Percentiles rank a stretch among this genome's conserved stretches.
These are phyloP conservation scores for Plasmodium blacklocki DNA, from an alignment of 169 alveolate genomes.

Conservation along the genomic window DNA sequence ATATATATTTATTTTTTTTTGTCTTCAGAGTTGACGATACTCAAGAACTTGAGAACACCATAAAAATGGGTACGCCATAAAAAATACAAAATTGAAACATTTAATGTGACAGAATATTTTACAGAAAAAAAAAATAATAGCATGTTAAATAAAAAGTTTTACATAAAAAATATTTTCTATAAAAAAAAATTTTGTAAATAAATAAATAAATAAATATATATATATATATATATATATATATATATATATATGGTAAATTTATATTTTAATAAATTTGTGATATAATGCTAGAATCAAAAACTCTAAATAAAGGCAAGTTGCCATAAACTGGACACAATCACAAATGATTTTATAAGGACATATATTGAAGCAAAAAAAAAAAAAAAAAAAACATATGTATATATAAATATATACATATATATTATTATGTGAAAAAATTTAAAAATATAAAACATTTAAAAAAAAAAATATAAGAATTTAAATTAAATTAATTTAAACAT, in stretches of 20 bases:
- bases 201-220: not conserved
- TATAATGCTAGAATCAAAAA: conserved; percentile 50
- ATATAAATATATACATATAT: too few species aligned
- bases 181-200: not conserved
- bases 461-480: conserved; percentile 5
- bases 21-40: conserved; percentile 52
- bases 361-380: not conserved
- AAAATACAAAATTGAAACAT: too few species aligned
- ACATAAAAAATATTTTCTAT: too few species aligned
- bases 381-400: not conserved
- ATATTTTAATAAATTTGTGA: conserved; percentile 9
- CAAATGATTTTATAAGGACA: not conserved
- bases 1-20: not conserved
- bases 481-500: not conserved
- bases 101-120: too few species aligned
- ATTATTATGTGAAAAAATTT: too few species aligned
- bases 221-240: conserved; percentile 2
- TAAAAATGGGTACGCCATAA: conserved; percentile 35
- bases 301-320: conserved; percentile 22
- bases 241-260: not conserved
- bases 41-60: conserved; percentile 54
- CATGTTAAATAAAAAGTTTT: too few species aligned
- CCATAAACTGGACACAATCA: not conserved
- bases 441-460: not conserved
- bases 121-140: too few species aligned